Evolutionary conservation across 352 stramenopile genomes (phyloP), one percentile per base, ranked within the genome.

Genomic region (Globisporangium echinulatum): DNA sequence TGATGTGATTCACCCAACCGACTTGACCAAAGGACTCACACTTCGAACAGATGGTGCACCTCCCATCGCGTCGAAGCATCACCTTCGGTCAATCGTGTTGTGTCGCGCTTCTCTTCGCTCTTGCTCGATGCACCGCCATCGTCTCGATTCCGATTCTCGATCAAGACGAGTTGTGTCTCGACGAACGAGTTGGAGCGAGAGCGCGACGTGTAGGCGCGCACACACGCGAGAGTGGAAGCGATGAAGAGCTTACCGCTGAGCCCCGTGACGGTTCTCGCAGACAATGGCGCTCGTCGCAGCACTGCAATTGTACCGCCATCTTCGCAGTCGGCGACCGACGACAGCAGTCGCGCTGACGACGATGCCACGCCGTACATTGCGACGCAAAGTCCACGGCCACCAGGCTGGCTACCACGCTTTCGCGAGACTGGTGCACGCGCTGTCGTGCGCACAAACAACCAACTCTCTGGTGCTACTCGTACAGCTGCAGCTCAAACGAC

Each of bases 211-310:
- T 25, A 25, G 25, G 25, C 25, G 25, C 25, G 25, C 25, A 25
- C 25, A 25, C 25, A 25, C 25, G 25, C 25, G 25, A 25, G 25
- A 25, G 25, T 25, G 25, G 25, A 56, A 33, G 13, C n/a, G 46
- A 63, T 63, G 58, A 63, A 63, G 37, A 36, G 19, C 43, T 15
- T 52, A 13, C 58, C 50, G 37, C 51, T 25, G 50, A 63, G 51
- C 13, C 58, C 51, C n/a, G 51, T 63, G 50, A 63, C 58, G 50
- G 13, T 53, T 5, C 58, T 63, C 15, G 58, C 42, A 13, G 58
- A 58, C n/a, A 51, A 58, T 36, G 50, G 8, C 52, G n/a, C 14
- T 49, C 17, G 17, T 19, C 8, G 9, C 52, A 40, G 1, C 38
- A 14, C 11, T 38, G 33, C 52, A 40, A 14, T 17, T 17, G 49